phyloP scores from a whole-genome alignment of 495 filamentous ascomycete genomes.

The Annulohypoxylon nitens region DNA sequence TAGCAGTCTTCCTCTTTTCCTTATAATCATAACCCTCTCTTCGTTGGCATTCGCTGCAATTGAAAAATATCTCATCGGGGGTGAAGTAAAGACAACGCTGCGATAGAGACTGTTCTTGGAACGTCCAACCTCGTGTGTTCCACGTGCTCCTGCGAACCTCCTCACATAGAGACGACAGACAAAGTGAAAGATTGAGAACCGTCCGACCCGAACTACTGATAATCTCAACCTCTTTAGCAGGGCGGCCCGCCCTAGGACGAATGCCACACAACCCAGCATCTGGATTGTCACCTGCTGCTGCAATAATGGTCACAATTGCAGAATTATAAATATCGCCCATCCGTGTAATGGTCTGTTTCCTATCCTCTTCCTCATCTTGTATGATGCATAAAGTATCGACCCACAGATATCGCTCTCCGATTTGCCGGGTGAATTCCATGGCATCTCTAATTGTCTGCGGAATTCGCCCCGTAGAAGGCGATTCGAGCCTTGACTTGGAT shows the following conservation, averaged over 20 bases:
- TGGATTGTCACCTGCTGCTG: conserved; percentile 3
- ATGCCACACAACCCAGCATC: conserved; percentile 8
- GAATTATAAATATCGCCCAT: conserved; percentile 11
- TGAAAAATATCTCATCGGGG: conserved; percentile 39
- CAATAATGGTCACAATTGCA: conserved; percentile 14
- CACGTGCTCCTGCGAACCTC: conserved; percentile 30
- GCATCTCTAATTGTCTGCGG: conserved; percentile 13
- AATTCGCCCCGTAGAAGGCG: not conserved
- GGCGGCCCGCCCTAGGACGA: not conserved
- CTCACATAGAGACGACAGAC: conserved; percentile 4
- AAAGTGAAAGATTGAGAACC: not conserved
- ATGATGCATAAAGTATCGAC: conserved; percentile 8
- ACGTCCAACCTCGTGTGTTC: conserved; percentile 49
- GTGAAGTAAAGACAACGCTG: conserved; percentile 43
- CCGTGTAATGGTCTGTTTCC: not conserved
- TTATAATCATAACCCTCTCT: conserved; percentile 16
- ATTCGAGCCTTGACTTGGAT: not conserved
- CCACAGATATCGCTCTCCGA: not conserved
- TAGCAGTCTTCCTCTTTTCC: not conserved
- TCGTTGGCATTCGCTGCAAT: conserved; percentile 25
- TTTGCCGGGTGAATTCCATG: not conserved
- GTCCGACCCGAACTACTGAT: not conserved
- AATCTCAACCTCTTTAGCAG: not conserved
- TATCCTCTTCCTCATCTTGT: conserved; percentile 15
- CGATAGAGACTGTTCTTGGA: conserved; percentile 44